Conservation (phyloP, 2,329 filamentous ascomycete genomes). For the Exophiala oligosperma region DNA sequence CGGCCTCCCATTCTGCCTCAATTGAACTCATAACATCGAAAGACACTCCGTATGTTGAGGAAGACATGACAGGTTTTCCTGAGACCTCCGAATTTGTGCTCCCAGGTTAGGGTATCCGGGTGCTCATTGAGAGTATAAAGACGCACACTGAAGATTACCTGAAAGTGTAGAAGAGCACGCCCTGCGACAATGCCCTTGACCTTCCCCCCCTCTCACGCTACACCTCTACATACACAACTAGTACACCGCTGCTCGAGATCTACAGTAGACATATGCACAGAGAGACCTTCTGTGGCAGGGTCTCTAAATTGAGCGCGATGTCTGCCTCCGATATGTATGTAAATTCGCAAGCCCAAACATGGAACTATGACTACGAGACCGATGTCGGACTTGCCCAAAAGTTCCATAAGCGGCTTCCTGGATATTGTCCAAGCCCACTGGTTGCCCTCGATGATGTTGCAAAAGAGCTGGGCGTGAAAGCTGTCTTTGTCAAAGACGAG, state of each 20-base stretch:
- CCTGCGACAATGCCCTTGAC: neutral
- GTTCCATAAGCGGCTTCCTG: conserved; percentile 62
- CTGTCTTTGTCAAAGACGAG: conserved; percentile 71
- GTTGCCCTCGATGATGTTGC: conserved; percentile 56
- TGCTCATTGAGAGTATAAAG: neutral
- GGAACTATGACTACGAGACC: conserved; percentile 11
- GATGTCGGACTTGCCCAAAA: conserved; percentile 15
- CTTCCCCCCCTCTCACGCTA: too few relatives aligned
- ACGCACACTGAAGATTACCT: neutral
- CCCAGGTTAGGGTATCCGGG: neutral
- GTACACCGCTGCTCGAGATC: too few relatives aligned
- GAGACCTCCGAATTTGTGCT: too few relatives aligned
- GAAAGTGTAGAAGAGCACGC: neutral
- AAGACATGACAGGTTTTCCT: neutral
- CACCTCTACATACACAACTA: too few relatives aligned
- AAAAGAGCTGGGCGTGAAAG: conserved; percentile 55
- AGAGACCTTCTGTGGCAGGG: too few relatives aligned
- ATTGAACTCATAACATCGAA: neutral
- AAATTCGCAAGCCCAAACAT: conserved; percentile 15
- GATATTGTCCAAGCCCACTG: conserved; percentile 59
- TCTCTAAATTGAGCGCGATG: neutral
- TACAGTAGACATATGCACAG: too few relatives aligned
- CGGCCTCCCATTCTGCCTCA: neutral
- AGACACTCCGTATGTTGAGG: neutral
- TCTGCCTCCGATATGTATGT: conserved; percentile 11